Percentiles rank a stretch among this genome's conserved stretches.
phyloP scores from a whole-genome alignment of 768 basidiomycete species.

The Lactarius hengduanensis region DNA sequence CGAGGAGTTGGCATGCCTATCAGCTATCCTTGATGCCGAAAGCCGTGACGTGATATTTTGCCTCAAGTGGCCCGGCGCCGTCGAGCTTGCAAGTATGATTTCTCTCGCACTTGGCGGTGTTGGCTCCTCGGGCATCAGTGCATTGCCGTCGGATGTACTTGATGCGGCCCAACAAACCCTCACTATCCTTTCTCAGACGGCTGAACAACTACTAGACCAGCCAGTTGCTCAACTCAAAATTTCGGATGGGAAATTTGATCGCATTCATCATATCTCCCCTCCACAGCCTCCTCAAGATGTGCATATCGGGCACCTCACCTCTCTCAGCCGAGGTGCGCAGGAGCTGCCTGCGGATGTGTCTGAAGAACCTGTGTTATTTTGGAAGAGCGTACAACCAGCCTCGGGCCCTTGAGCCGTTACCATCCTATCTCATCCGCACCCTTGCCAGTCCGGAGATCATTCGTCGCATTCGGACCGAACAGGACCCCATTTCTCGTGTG shows the following conservation, averaged over 20 bases:
- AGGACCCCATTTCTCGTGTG: background rate
- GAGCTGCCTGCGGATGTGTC: background rate
- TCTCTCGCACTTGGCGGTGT: background rate
- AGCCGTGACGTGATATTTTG: background rate
- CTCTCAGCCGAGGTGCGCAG: background rate
- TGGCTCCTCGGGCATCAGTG: background rate
- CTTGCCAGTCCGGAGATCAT: background rate
- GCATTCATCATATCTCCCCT: background rate
- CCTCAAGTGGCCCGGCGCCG: background rate
- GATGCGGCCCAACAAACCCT: background rate
- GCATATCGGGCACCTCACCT: background rate
- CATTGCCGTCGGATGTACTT: background rate
- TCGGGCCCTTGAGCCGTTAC: too few species aligned
- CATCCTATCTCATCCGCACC: too few species aligned
- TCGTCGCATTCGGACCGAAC: background rate
- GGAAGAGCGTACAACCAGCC: too few species aligned
- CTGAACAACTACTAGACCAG: background rate
- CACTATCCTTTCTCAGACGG: background rate
- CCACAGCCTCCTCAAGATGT: background rate
- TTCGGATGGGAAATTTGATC: background rate
- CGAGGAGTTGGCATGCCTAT: background rate
- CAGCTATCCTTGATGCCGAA: background rate
- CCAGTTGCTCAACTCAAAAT: background rate
- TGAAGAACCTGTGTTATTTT: background rate
- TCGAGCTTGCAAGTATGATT: background rate